These are phyloP conservation scores for Talaromyces borbonicus DNA, from an alignment of 495 filamentous ascomycete species.

Conservation along the genomic window DNA sequence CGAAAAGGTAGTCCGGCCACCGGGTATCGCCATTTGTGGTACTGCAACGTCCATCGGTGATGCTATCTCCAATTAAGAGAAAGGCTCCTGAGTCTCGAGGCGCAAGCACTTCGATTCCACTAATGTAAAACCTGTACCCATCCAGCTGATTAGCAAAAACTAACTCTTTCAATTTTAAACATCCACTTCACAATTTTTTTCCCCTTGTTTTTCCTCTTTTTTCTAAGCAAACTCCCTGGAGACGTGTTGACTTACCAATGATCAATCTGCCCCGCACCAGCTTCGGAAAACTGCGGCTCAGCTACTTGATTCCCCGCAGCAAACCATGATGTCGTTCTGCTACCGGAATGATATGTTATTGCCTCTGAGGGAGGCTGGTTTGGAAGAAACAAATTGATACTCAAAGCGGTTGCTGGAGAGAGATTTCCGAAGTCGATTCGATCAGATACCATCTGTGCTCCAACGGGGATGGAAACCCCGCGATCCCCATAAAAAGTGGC, in stretches of 20 bases:
- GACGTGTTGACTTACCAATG: slow-evolving; percentile 1
- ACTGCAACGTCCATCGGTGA: slow-evolving; percentile 62
- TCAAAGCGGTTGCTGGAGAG: slow-evolving; percentile 37
- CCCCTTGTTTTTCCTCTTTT: too few relatives aligned
- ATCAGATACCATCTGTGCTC: slow-evolving; percentile 52
- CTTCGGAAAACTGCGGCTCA: slow-evolving; percentile 18
- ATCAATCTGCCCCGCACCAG: background rate
- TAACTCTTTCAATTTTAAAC: too few relatives aligned
- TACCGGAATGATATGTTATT: slow-evolving; percentile 59
- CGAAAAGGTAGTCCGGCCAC: slow-evolving; percentile 60
- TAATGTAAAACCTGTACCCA: slow-evolving; percentile 56
- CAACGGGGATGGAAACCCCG: slow-evolving; percentile 45
- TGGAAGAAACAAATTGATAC: slow-evolving; percentile 48
- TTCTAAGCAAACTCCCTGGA: too few relatives aligned
- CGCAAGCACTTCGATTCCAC: slow-evolving; percentile 47
- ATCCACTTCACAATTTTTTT: too few relatives aligned
- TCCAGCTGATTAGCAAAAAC: slow-evolving; percentile 2
- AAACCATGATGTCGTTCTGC: slow-evolving; percentile 54
- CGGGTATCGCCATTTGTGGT: slow-evolving; percentile 55
- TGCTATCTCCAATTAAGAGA: slow-evolving; percentile 61
- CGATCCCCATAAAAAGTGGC: slow-evolving; percentile 48
- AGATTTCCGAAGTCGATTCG: slow-evolving; percentile 45
- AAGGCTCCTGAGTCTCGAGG: slow-evolving; percentile 36
- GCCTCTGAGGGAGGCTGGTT: slow-evolving; percentile 44
- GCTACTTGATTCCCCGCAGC: slow-evolving; percentile 42